phyloP scores from a whole-genome alignment of 129 eudicot species.

The Logfia minima region DNA sequence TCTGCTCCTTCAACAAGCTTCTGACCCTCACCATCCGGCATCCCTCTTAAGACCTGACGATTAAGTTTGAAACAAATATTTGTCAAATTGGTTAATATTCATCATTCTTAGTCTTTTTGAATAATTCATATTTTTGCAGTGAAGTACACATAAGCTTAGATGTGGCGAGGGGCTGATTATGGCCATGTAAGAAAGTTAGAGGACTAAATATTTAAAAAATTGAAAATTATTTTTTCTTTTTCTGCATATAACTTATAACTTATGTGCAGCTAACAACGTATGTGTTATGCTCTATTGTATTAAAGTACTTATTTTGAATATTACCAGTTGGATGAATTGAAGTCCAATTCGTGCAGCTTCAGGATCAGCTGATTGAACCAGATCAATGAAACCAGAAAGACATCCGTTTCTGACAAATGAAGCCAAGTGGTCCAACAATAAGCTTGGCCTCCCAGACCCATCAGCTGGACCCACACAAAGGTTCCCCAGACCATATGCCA shows the following conservation, averaged over 20 bases:
- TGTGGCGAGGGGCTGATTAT: not conserved
- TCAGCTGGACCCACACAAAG: slow-evolving; percentile 82
- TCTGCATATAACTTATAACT: not conserved
- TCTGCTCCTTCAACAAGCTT: slow-evolving; percentile 89
- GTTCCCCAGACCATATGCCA: slow-evolving; percentile 90
- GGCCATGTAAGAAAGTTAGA: not conserved
- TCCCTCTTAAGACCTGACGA: slow-evolving; percentile 80
- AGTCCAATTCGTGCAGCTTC: slow-evolving; percentile 96
- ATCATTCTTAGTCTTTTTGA: not conserved
- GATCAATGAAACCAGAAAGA: slow-evolving; percentile 66
- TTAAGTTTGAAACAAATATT: not conserved
- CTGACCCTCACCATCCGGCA: slow-evolving; percentile 90
- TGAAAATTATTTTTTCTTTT: not conserved
- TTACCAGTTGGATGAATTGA: slow-evolving; percentile 88
- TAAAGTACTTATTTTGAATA: not conserved
- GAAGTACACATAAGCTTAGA: not conserved
- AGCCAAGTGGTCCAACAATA: slow-evolving; percentile 78
- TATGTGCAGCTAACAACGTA: not conserved
- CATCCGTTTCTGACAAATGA: slow-evolving; percentile 75
- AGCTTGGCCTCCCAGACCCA: slow-evolving; percentile 58
- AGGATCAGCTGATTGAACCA: slow-evolving; percentile 80
- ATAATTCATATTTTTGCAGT: not conserved
- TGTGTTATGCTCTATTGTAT: not conserved
- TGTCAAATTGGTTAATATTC: not conserved
- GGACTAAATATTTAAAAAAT: not conserved